Conservation (phyloP, 108 stramenopile species). For the Aurantiochytrium sp. region DNA sequence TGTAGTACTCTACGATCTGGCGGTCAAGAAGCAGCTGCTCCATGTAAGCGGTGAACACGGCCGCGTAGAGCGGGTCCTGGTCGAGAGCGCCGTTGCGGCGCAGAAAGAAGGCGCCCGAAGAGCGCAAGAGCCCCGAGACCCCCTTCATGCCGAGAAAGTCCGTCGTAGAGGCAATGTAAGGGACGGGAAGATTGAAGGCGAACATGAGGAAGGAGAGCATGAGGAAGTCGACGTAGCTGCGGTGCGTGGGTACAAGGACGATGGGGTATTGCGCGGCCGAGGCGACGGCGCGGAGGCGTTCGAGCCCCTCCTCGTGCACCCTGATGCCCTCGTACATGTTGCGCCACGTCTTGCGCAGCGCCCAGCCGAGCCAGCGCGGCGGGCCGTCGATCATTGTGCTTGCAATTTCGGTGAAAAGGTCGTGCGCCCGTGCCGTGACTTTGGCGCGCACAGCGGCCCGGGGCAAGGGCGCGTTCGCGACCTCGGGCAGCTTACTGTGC, state of each 20-base stretch:
- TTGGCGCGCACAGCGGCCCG: neutral
- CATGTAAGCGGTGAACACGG: neutral
- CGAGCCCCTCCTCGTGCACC: conserved; percentile 25
- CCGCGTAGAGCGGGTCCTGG: neutral
- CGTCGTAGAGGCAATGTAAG: neutral
- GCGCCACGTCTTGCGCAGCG: conserved; percentile 21
- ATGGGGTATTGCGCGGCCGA: neutral
- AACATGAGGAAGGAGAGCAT: conserved; percentile 23
- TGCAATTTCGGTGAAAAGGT: neutral
- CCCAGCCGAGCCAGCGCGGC: conserved; percentile 5
- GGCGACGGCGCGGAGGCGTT: neutral
- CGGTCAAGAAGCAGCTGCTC: neutral
- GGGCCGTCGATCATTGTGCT: neutral
- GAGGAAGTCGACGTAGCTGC: conserved; percentile 17
- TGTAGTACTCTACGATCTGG: neutral
- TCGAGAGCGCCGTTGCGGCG: neutral
- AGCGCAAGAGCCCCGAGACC: conserved; percentile 3
- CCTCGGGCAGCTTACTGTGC: no score
- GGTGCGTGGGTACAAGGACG: conserved; percentile 10
- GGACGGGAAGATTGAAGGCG: conserved; percentile 17
- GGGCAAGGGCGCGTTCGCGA: neutral
- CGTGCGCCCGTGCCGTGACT: neutral
- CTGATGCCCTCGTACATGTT: conserved; percentile 18
- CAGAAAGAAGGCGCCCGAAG: conserved; percentile 5
- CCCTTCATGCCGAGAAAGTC: neutral